Evolutionary conservation across 1,284 basidiomycete species (phyloP), one percentile per base, ranked within the genome.

Genomic region (Moesziomyces antarcticus): DNA sequence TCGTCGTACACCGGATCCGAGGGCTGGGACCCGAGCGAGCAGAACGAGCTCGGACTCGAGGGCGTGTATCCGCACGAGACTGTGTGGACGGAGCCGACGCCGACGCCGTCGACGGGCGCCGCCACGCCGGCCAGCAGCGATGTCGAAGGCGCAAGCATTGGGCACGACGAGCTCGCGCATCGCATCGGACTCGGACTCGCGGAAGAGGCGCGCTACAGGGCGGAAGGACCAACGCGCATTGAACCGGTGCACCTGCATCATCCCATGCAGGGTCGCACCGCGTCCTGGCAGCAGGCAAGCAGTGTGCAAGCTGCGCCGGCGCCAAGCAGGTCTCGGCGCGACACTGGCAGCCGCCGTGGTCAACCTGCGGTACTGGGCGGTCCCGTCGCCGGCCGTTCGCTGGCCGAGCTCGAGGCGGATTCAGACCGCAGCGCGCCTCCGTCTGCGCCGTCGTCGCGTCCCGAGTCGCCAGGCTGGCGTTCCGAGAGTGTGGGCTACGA

Each of bases 41-140:
- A 49, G 8, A 70, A 74, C 44, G 66, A 74, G 66, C 57, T 74
- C 21, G 66, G 67, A 8, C 50, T 75, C n/a, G 52, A 66, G 50
- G 67, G 73, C 22, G 63, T 68, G n/a, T 68, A 70, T 51, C 68
- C 73, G n/a, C 67, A 67, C 35, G 67, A 75, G 43, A 71, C 64
- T 0, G 33, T 71, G 5, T 75, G 73, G 73, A 45, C 56, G 9
- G 44, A 64, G 47, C 56, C 63, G 1, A 71, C 67, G 7, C 67
- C 72, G 21, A 71, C 73, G 14, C 67, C 67, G 21, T 65, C 63
- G 25, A 75, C 67, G 13, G 73, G 73, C 21, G 24, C 42, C 9
- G 59, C 63, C 8, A 71, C 73, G n/a, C 73, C 68, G 3, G n/a
- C 62, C n/a, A 56, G 50, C 30, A 65, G 55, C 37, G 67, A 63